Evolutionary conservation across 2,329 filamentous ascomycete species (phyloP).

Genomic region (Colletotrichum sp.): DNA sequence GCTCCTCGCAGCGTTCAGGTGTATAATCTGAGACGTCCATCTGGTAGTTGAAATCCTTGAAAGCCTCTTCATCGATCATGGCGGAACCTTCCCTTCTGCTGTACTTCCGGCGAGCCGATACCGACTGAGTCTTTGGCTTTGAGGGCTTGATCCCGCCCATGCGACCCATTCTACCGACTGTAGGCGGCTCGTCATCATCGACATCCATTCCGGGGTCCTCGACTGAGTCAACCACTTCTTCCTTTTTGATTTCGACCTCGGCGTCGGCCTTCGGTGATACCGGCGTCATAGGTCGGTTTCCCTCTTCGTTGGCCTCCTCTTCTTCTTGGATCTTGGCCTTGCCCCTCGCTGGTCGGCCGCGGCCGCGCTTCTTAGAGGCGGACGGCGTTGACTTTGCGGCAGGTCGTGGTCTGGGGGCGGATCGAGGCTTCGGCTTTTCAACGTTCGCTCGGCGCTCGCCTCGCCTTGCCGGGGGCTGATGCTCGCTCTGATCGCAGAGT

Average conservation of each 20-base stretch:
- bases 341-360: constrained; percentile 42
- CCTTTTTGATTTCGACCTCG: constrained; percentile 30
- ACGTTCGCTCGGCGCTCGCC: constrained; percentile 77
- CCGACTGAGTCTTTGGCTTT: constrained; percentile 72
- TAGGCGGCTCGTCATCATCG: constrained; percentile 44
- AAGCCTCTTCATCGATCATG: constrained; percentile 86
- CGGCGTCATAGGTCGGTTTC: constrained; percentile 17
- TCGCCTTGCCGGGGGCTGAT: constrained; percentile 90
- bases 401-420: constrained; percentile 35
- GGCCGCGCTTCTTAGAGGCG: constrained; percentile 42
- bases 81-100: constrained; percentile 80
- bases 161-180: constrained; percentile 39
- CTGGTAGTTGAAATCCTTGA: constrained; percentile 88
- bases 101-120: constrained; percentile 86
- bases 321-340: constrained; percentile 41
- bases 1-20: constrained; percentile 87
- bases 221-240: constrained; percentile 50
- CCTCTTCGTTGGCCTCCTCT: constrained; percentile 35
- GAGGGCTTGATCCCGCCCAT: constrained; percentile 55
- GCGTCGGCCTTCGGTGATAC: constrained; percentile 37
- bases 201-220: constrained; percentile 46
- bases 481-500: constrained; percentile 91
- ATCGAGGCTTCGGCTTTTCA: constrained; percentile 53
- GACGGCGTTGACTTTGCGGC: constrained; percentile 27
- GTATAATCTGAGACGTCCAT: constrained; percentile 90